Base-by-base conservation (phyloP, 148 eudicot genomes). In the Cornus florida region DNA sequence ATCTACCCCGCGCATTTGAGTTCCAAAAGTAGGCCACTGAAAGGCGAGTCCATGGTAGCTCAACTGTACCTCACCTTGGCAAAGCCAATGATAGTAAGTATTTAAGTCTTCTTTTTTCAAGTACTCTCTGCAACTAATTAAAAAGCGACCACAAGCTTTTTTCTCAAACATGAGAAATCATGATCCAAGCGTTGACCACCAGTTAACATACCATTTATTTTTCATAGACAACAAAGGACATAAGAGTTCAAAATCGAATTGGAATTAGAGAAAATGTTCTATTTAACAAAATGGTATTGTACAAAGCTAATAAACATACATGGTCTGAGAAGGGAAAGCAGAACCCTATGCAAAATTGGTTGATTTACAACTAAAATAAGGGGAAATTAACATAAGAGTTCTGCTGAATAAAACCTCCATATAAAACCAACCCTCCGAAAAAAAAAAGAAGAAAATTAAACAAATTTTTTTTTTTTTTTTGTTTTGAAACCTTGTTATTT, bases 1-100 rank as follows among this genome's bases (percentile, higher is more conserved):
- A 62, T 5, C 65, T 17, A 20, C 17, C n/a, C 13, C 16, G 65
- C n/a, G n/a, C 65, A 1, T 60, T 16, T 12, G 70, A 73, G 73
- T 79, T 10, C 82, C 77, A 39, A 80, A 80, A 80, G 43, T 80
- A 74, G 82, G 67, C 19, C 71, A 24, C 77, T 74, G 72, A 17
- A 4, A 74, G 69, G 33, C 32, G 67, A 66, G 64, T 11, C 24
- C 73, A 13, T 65, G 66, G 72, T 32, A 71, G 67, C 35, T 64
- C n/a, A 73, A 8, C 33, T 24, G 16, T 62, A 28, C 60, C 82
- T 79, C 10, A 67, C 77, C 74, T 73, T 80, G 73, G 77, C 72
- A 80, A 80, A 80, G 59, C 78, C 69, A 67, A 80, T 74, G 72
- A 73, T 71, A 12, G 20, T 60, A 60, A 12, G 57, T 4, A 60